phyloP scores from a whole-genome alignment of 768 basidiomycete species.

The Mycena crocata region DNA sequence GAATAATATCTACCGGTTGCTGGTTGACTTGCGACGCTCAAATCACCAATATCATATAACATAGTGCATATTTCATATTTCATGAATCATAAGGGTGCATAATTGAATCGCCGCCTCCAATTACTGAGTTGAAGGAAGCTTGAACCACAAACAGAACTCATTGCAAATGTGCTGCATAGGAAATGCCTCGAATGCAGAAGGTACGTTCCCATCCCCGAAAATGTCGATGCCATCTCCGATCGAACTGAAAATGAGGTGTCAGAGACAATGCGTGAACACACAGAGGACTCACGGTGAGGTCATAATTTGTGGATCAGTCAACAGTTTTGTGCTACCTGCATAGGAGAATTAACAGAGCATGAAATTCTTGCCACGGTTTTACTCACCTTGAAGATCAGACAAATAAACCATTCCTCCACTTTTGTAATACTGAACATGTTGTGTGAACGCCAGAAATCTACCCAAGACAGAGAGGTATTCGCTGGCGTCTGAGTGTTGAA shows the following conservation, averaged over 20 bases:
- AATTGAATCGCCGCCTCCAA: too few species aligned
- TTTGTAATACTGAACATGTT: constrained; percentile 5
- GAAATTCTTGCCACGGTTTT: neutral
- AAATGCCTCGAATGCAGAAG: constrained; percentile 11
- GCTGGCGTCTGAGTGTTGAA: neutral
- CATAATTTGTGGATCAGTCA: constrained; percentile 17
- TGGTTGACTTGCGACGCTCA: too few species aligned
- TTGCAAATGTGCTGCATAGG: constrained; percentile 12
- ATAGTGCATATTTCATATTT: too few species aligned
- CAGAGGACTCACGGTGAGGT: neutral
- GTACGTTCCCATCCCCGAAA: constrained; percentile 22
- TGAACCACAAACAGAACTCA: constrained; percentile 16
- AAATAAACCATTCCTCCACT: neutral
- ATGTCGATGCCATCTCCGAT: constrained; percentile 4
- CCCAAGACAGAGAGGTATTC: neutral
- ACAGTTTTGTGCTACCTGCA: neutral
- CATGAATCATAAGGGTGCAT: too few species aligned
- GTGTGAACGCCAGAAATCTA: constrained; percentile 8
- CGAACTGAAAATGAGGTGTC: neutral
- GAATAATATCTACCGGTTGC: too few species aligned
- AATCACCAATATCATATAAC: too few species aligned
- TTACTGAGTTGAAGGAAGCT: constrained; percentile 1
- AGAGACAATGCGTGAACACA: too few species aligned
- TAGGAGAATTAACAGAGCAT: neutral
- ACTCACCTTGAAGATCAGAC: constrained; percentile 8